These are phyloP conservation scores for Trichothecium roseum DNA, from an alignment of 2,329 filamentous ascomycete genomes.

Conservation along the genomic window DNA sequence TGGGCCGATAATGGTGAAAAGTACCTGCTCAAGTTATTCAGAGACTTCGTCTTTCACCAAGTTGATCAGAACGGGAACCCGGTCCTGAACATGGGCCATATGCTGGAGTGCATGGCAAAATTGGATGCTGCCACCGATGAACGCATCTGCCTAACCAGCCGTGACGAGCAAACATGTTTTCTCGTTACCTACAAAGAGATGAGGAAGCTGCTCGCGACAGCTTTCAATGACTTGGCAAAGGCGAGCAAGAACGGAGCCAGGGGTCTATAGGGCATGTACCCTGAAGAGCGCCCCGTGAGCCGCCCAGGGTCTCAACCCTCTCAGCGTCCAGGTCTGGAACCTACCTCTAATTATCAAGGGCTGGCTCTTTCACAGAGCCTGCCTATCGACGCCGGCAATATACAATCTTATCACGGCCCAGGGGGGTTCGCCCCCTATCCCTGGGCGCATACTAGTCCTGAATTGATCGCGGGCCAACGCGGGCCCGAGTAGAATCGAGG, in stretches of 20 bases:
- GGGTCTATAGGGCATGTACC: constrained; percentile 20
- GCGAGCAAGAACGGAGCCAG: constrained; percentile 22
- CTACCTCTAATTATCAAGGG: no score
- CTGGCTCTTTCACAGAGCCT: no score
- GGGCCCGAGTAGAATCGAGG: no score
- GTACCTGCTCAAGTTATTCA: constrained; percentile 88
- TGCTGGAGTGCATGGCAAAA: constrained; percentile 80
- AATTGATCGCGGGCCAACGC: no score
- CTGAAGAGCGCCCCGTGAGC: neutral
- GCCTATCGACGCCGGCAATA: no score
- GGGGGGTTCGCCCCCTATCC: no score
- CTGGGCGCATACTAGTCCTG: no score
- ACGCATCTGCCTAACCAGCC: constrained; percentile 72
- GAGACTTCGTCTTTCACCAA: constrained; percentile 96
- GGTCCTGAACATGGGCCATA: constrained; percentile 77
- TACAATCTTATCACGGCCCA: no score
- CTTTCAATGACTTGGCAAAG: constrained; percentile 50
- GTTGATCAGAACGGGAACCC: constrained; percentile 78
- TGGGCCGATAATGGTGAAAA: constrained; percentile 93
- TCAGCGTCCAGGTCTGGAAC: no score
- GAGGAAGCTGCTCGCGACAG: constrained; percentile 50
- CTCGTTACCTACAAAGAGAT: constrained; percentile 86
- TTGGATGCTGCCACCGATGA: constrained; percentile 85
- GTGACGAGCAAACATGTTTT: constrained; percentile 84
- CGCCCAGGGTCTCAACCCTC: neutral